These are phyloP conservation scores for Exserohilum turcica DNA, from an alignment of 2,329 filamentous ascomycete genomes.

Conservation along the genomic window DNA sequence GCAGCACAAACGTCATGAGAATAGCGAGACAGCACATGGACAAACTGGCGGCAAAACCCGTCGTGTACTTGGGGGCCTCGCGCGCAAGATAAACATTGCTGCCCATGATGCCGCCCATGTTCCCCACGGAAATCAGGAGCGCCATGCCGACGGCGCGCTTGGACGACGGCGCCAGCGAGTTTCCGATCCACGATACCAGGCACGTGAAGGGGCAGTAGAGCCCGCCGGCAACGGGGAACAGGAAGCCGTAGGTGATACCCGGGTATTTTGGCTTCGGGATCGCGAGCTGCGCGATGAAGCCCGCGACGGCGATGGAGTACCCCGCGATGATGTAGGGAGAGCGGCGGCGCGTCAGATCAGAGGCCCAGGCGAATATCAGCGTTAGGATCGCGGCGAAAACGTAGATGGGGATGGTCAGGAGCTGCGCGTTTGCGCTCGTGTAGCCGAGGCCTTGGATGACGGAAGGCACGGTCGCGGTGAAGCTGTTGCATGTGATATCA, in stretches of 20 bases:
- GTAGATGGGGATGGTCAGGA: slow-evolving; percentile 52
- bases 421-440: slow-evolving; percentile 48
- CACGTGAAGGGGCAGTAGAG: slow-evolving; percentile 47
- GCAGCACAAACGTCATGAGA: slow-evolving; percentile 49
- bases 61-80: slow-evolving; percentile 57
- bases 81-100: slow-evolving; percentile 57
- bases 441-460: slow-evolving; percentile 52
- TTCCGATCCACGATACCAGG: slow-evolving; percentile 45
- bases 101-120: slow-evolving; percentile 50
- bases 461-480: slow-evolving; percentile 48
- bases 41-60: slow-evolving; percentile 57
- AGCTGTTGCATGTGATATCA: slow-evolving; percentile 25
- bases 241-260: slow-evolving; percentile 53
- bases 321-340: slow-evolving; percentile 61
- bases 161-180: slow-evolving; percentile 41
- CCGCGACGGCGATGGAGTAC: slow-evolving; percentile 56
- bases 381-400: slow-evolving; percentile 50
- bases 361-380: slow-evolving; percentile 53
- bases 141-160: slow-evolving; percentile 56
- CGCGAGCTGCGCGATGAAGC: slow-evolving; percentile 61
- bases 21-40: slow-evolving; percentile 55
- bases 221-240: slow-evolving; percentile 45
- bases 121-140: slow-evolving; percentile 56
- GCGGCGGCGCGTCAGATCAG: slow-evolving; percentile 58
- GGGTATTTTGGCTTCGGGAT: slow-evolving; percentile 50